A percentile compares a stretch with the other conserved stretches of the same genome.
Evolutionary conservation across 306 rosid genomes (phyloP).

Genomic region (Fagus sylvatica): DNA sequence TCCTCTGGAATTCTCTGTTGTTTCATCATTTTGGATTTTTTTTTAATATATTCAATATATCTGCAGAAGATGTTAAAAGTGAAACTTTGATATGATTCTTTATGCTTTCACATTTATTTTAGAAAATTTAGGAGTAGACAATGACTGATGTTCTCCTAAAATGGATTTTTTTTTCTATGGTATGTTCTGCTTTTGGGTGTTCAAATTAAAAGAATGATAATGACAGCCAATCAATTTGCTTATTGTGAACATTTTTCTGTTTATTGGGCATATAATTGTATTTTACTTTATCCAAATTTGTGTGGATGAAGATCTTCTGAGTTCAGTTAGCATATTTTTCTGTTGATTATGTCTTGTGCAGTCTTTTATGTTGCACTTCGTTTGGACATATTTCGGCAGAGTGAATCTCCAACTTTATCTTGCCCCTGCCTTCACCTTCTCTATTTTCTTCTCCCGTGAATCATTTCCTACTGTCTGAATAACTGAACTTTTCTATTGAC

Average conservation of each 20-base stretch:
- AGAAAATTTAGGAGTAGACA: neutral
- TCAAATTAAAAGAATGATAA: slow-evolving; percentile 22
- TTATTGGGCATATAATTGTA: neutral
- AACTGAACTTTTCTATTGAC: too few relatives aligned
- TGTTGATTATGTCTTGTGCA: neutral
- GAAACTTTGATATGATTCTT: neutral
- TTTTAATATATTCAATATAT: neutral
- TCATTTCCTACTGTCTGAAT: too few relatives aligned
- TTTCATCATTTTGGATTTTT: neutral
- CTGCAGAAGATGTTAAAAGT: slow-evolving; percentile 13
- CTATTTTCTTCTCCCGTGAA: too few relatives aligned
- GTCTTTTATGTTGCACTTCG: neutral
- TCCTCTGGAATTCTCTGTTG: slow-evolving; percentile 10
- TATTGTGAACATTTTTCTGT: slow-evolving; percentile 6
- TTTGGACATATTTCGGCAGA: too few relatives aligned
- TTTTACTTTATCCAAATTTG: too few relatives aligned
- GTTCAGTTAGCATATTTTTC: neutral
- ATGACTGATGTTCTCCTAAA: neutral
- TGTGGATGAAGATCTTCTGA: neutral
- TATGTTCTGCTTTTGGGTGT: neutral
- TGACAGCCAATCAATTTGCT: slow-evolving; percentile 13
- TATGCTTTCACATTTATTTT: neutral
- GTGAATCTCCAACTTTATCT: too few relatives aligned
- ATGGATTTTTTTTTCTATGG: neutral
- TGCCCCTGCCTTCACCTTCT: too few relatives aligned